Evolutionary conservation across 202 grass and related monocot genomes (phyloP).

Genomic region (Setaria viridis): DNA sequence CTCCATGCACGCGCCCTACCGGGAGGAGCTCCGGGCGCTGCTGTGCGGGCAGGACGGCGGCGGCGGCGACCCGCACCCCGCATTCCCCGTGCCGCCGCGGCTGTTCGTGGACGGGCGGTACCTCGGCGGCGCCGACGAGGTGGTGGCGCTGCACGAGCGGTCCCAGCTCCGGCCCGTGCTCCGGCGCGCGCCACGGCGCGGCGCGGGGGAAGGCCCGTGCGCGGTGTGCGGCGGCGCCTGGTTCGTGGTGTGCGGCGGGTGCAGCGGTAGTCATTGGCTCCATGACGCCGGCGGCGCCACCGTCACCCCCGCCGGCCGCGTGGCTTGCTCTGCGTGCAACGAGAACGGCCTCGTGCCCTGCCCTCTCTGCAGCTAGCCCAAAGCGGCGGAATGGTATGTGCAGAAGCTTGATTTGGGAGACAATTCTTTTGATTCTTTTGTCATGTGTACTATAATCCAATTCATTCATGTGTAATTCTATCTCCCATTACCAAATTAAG

Average conservation of each 20-base stretch:
- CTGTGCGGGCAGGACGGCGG: neutral
- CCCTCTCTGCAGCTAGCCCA: conserved; percentile 67
- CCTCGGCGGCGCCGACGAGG: conserved; percentile 82
- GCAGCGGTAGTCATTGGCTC: conserved; percentile 79
- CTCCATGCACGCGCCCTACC: conserved; percentile 80
- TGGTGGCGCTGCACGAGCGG: conserved; percentile 65
- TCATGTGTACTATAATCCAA: conserved; percentile 13
- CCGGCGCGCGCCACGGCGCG: conserved; percentile 39
- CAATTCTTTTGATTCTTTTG: conserved; percentile 17
- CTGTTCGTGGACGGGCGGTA: conserved; percentile 80
- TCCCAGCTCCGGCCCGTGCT: conserved; percentile 61
- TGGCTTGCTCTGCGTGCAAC: conserved; percentile 69
- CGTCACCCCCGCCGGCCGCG: neutral
- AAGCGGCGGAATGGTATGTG: neutral
- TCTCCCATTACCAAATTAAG: neutral
- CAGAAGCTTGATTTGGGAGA: neutral
- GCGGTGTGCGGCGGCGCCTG: conserved; percentile 68
- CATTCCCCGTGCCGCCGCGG: conserved; percentile 63
- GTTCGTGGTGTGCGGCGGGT: conserved; percentile 75
- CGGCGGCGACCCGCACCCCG: neutral
- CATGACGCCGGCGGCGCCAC: conserved; percentile 47
- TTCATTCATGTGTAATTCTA: conserved; percentile 9
- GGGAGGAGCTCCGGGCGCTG: conserved; percentile 76
- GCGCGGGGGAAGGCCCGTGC: conserved; percentile 51
- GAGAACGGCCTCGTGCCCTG: conserved; percentile 86